These are phyloP conservation scores for Fusarium brachygibbosum DNA, from an alignment of 2,329 filamentous ascomycete species.

Conservation along the genomic window DNA sequence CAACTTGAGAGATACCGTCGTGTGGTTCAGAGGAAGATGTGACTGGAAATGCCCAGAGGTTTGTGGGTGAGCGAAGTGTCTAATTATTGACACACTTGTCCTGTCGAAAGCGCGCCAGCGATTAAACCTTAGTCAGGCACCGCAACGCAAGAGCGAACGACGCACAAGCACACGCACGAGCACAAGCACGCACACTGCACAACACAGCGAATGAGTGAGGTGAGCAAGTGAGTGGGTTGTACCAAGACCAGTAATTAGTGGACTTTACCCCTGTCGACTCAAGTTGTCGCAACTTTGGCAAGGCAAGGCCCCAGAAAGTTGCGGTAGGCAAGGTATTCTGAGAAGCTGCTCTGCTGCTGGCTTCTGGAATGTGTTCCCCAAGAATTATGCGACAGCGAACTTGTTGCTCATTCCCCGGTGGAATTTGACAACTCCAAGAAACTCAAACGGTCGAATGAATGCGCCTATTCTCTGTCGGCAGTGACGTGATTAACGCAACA, in stretches of 20 bases:
- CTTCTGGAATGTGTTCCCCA: slow-evolving; percentile 44
- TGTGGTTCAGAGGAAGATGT: slow-evolving; percentile 23
- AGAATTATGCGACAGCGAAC: slow-evolving; percentile 41
- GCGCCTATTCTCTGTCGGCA: slow-evolving; percentile 17
- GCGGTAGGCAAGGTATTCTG: slow-evolving; percentile 27
- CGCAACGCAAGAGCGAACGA: slow-evolving; percentile 26
- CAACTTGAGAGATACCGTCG: slow-evolving; percentile 26
- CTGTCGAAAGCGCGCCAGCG: slow-evolving; percentile 21
- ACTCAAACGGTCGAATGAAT: slow-evolving; percentile 36
- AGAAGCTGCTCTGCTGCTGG: slow-evolving; percentile 15
- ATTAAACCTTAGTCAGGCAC: slow-evolving; percentile 35
- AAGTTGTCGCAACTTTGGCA: slow-evolving; percentile 36
- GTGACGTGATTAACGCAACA: slow-evolving; percentile 22
- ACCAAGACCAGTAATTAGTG: slow-evolving; percentile 37
- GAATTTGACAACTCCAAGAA: slow-evolving; percentile 28
- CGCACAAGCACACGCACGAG: slow-evolving; percentile 29
- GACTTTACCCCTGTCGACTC: slow-evolving; percentile 34
- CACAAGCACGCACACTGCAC: slow-evolving; percentile 37
- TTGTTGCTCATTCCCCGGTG: slow-evolving; percentile 48
- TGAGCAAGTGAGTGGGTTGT: slow-evolving; percentile 23
- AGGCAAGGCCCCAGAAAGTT: slow-evolving; percentile 4
- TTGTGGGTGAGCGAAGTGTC: slow-evolving; percentile 30
- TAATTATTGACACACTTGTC: slow-evolving; percentile 40
- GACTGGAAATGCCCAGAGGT: slow-evolving; percentile 36
- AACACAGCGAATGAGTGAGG: slow-evolving; percentile 11